Evolutionary conservation across 2,329 filamentous ascomycete species (phyloP).

Genomic region (Aspergillus spinulosporus): DNA sequence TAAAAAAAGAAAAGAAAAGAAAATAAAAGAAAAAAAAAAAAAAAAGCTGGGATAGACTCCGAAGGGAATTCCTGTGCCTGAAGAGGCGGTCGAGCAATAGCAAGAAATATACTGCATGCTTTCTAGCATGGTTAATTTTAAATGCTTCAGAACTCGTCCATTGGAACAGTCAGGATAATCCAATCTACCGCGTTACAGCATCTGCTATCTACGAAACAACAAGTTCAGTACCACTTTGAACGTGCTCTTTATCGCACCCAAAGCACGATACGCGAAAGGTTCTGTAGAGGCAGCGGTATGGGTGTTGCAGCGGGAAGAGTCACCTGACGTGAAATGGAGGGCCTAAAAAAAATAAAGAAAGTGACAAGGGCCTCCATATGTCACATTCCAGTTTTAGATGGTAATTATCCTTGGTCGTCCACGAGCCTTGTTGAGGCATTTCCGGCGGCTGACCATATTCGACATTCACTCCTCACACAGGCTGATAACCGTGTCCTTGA

Average conservation of each 20-base stretch:
- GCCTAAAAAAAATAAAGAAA: neutral
- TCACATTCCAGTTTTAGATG: neutral
- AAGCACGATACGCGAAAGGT: neutral
- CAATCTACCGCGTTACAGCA: neutral
- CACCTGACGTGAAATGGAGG: conserved; percentile 2
- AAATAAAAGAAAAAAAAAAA: neutral
- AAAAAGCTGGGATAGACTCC: neutral
- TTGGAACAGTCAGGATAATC: neutral
- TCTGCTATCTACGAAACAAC: neutral
- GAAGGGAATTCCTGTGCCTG: neutral
- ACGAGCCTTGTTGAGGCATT: neutral
- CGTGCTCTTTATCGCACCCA: neutral
- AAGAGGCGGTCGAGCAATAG: neutral
- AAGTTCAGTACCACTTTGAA: neutral
- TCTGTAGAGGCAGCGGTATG: neutral
- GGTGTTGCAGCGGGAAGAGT: neutral
- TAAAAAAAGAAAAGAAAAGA: too few relatives aligned
- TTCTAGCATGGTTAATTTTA: neutral
- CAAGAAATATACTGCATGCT: neutral
- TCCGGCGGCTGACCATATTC: neutral
- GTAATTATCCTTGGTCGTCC: neutral
- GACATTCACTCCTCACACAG: neutral
- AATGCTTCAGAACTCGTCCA: neutral
- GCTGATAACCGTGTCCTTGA: neutral
- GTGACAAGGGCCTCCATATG: neutral